phyloP scores from a whole-genome alignment of 768 basidiomycete genomes.

The Gyrodon lividus region DNA sequence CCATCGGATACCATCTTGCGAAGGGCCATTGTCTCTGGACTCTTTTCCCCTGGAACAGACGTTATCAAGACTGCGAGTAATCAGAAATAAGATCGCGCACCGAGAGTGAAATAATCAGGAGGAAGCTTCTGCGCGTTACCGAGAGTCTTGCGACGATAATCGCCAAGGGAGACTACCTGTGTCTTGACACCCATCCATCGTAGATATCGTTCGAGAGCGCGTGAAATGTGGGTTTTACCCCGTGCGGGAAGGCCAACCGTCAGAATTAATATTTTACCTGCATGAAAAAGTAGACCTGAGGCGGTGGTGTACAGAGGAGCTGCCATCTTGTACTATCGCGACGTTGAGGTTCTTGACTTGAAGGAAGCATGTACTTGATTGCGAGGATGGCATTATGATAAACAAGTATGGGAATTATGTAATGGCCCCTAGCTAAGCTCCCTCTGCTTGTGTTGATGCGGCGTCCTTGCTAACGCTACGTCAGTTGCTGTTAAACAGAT shows the following conservation, averaged over 20 bases:
- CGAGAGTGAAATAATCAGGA: conserved; percentile 87
- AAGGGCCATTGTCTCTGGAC: conserved; percentile 74
- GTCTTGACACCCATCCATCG: conserved; percentile 99
- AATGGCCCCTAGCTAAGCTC: too few species aligned
- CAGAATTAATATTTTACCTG: conserved; percentile 91
- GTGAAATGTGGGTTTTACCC: conserved; percentile 95
- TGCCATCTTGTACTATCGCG: conserved; percentile 48
- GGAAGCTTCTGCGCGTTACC: conserved; percentile 89
- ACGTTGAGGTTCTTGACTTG: not conserved
- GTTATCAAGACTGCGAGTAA: not conserved
- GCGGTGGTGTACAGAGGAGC: conserved; percentile 96
- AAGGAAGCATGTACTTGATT: too few species aligned
- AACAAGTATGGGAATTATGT: conserved; percentile 17
- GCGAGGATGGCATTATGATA: too few species aligned
- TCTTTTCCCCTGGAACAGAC: conserved; percentile 63
- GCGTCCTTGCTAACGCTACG: too few species aligned
- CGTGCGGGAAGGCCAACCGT: conserved; percentile 93
- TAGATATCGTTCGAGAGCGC: conserved; percentile 94
- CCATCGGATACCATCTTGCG: conserved; percentile 72
- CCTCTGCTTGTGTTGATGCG: too few species aligned
- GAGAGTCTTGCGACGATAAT: conserved; percentile 87
- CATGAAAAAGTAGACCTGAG: conserved; percentile 83
- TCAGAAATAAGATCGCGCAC: conserved; percentile 35
- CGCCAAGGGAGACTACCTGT: conserved; percentile 90
- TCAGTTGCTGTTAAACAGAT: not conserved